Conservation (phyloP, 2,329 filamentous ascomycete species). For the Paecilomyces niveus region DNA sequence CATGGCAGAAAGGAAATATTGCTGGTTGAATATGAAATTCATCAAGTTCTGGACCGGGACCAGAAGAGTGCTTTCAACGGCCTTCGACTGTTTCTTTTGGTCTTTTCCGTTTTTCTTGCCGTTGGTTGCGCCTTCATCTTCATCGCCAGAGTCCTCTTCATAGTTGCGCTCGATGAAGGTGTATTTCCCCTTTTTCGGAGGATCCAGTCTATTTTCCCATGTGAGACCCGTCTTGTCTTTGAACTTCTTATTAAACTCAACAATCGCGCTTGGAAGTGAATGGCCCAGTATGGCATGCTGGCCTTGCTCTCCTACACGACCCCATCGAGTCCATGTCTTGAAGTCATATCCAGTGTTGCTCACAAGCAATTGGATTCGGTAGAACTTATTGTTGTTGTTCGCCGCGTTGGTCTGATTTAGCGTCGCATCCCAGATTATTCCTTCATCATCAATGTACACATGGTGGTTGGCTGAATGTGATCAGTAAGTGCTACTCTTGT, state of each 20-base stretch:
- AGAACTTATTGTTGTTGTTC: constrained; percentile 78
- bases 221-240: constrained; percentile 48
- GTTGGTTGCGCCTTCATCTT: constrained; percentile 43
- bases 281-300: constrained; percentile 36
- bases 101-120: constrained; percentile 20
- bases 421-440: constrained; percentile 69
- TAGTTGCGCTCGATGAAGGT: constrained; percentile 76
- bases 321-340: constrained; percentile 71
- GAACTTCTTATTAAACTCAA: constrained; percentile 49
- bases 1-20: constrained; percentile 57
- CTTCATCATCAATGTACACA: constrained; percentile 61
- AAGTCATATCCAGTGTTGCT: constrained; percentile 36
- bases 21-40: constrained; percentile 74
- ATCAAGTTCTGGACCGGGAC: constrained; percentile 61
- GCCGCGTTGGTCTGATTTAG: constrained; percentile 69
- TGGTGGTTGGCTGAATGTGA: constrained; percentile 9
- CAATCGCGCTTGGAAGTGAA: constrained; percentile 34
- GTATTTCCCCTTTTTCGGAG: constrained; percentile 56
- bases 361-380: constrained; percentile 60
- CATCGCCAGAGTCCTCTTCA: constrained; percentile 52
- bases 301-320: constrained; percentile 58
- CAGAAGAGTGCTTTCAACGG: constrained; percentile 51
- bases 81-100: constrained; percentile 27
- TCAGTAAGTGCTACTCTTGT: background rate
- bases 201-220: constrained; percentile 41